Evolutionary conservation across 2,329 filamentous ascomycete genomes (phyloP), one percentile per base, ranked within the genome.

Genomic region (Fusarium udum): DNA sequence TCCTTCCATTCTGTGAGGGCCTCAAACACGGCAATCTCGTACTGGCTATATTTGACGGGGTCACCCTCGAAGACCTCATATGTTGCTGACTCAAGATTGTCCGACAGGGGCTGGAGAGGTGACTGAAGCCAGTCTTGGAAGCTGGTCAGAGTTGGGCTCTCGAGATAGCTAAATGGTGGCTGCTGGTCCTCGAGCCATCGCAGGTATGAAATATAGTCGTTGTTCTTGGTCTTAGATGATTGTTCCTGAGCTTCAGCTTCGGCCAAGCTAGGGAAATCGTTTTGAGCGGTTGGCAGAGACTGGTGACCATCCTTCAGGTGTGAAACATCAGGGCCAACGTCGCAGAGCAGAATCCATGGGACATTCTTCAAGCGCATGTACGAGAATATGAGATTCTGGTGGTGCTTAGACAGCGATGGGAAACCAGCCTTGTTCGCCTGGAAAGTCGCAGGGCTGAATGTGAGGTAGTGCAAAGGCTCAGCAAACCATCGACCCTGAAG

Each of bases 1-100:
- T 87, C 84, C 66, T 87, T 87, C 92, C 96, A 97, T 78, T 98
- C 95, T 18, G 85, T 87, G 70, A 99, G 86, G 1, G 96, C 95
- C 73, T 93, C 90, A 8, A 90, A 89, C 64, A 97, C 92, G 20
- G 96, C 96, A 51, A 88, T 87, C 81, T 98, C 95, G 80, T 99
- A 99, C 87, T 95, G 97, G 73, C 95, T 91, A 80, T 99, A 99
- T 83, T 99, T 99, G 83, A 99, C 93, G 0, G 96, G 96, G 73
- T 99, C 97, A 75, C 97, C 97, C 81, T 99, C 96, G 78, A 99
- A 99, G 5, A 98, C 95, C 80, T 99, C 96, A 81, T 99, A 99
- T 0, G 96, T 99, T 46, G 97, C 93, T 52, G 95, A 97, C 81
- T 99, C 97, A 20, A 99, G 87, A 77, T 99, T 99, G 82, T 99